These are phyloP conservation scores for Dimargaris xerosporica DNA, from an alignment of 192 early-diverging fungal species.

Conservation along the genomic window DNA sequence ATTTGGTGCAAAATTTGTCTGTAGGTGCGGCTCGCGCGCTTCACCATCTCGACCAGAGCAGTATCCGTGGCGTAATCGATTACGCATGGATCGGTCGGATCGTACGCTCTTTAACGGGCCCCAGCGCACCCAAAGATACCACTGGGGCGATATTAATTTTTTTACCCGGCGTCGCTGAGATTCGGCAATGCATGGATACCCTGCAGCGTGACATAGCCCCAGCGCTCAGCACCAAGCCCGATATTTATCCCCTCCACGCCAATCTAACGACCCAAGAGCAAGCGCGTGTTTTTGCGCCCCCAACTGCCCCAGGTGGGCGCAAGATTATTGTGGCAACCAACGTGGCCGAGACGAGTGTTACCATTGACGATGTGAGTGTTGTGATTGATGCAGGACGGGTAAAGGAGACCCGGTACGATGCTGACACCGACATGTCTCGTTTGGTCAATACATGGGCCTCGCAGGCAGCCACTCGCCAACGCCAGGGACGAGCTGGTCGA, in stretches of 20 bases:
- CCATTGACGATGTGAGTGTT: slow-evolving; percentile 55
- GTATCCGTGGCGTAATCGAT: slow-evolving; percentile 28
- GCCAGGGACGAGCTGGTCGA: slow-evolving; percentile 75
- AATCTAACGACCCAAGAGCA: slow-evolving; percentile 38
- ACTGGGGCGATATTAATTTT: slow-evolving; percentile 48
- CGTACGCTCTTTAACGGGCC: slow-evolving; percentile 38
- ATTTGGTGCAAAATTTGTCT: background rate
- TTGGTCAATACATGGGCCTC: slow-evolving; percentile 34
- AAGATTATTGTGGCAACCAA: slow-evolving; percentile 86
- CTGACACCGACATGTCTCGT: slow-evolving; percentile 38
- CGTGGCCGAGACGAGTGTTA: slow-evolving; percentile 56
- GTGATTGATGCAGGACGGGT: slow-evolving; percentile 56
- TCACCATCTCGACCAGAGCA: slow-evolving; percentile 1
- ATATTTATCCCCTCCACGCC: slow-evolving; percentile 44
- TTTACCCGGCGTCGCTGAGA: slow-evolving; percentile 59
- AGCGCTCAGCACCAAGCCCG: slow-evolving; percentile 6
- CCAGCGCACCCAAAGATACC: slow-evolving; percentile 14
- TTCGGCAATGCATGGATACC: slow-evolving; percentile 47
- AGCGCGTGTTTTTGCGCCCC: slow-evolving; percentile 22
- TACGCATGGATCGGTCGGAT: slow-evolving; percentile 36
- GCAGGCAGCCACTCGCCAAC: slow-evolving; percentile 41
- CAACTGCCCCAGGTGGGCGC: slow-evolving; percentile 32
- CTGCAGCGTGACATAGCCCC: slow-evolving; percentile 13
- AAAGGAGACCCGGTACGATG: slow-evolving; percentile 40
- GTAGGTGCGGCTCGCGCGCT: background rate